phyloP scores from a whole-genome alignment of 2,329 filamentous ascomycete species.

The Calonectria honghensis region DNA sequence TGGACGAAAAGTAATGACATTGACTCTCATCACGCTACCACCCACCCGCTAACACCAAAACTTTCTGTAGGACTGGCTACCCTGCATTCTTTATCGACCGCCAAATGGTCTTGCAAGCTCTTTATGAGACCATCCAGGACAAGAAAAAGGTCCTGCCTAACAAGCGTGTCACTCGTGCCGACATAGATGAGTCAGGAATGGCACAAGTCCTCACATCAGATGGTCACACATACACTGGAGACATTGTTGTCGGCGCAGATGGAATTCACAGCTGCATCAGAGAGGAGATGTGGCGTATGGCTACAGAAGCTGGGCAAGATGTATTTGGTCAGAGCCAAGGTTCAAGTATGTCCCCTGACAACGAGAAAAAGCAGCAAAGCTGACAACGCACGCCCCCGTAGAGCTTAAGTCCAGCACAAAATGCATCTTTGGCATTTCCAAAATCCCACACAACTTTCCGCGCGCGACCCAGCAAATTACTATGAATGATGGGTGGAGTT shows the following conservation, averaged over 20 bases:
- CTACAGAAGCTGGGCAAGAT: neutral
- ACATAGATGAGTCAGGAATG: neutral
- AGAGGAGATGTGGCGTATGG: constrained; percentile 8
- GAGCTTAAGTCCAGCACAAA: constrained; percentile 1
- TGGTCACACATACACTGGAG: neutral
- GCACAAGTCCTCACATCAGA: neutral
- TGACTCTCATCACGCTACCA: neutral
- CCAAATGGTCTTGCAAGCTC: constrained; percentile 4
- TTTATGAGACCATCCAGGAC: neutral
- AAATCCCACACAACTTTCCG: neutral
- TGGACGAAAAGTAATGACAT: neutral
- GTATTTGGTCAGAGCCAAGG: neutral
- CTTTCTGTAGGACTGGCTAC: neutral
- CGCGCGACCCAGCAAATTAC: neutral
- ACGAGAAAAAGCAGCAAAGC: neutral
- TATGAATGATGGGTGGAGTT: neutral
- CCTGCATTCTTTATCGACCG: constrained; percentile 2
- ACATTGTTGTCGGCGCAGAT: neutral
- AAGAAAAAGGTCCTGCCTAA: neutral
- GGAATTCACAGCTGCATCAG: constrained; percentile 8
- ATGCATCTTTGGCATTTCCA: constrained; percentile 5
- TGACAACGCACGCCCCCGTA: neutral
- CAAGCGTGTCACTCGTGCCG: neutral
- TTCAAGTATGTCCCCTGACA: neutral
- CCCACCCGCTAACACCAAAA: neutral